A percentile compares a stretch with the other conserved stretches of the same genome.
These are phyloP conservation scores for Picea abies DNA, from an alignment of 83 land plant species.

Conservation along the genomic window DNA sequence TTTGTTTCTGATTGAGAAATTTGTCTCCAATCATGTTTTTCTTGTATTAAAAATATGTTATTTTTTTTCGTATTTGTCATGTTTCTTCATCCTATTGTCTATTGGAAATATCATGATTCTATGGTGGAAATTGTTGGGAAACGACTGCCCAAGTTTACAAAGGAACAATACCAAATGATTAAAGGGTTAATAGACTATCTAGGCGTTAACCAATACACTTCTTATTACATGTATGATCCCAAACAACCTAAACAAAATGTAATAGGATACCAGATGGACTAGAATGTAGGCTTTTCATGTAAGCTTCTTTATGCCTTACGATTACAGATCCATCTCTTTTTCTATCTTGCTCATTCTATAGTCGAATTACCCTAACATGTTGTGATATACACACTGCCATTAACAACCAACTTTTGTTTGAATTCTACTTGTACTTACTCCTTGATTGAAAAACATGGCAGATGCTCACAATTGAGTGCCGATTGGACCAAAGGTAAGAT, in stretches of 20 bases:
- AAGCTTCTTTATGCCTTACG: slow-evolving; percentile 7
- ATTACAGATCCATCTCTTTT: not conserved
- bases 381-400: not conserved
- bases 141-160: slow-evolving; percentile 42
- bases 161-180: slow-evolving; percentile 49
- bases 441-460: not conserved
- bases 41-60: not conserved
- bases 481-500: no score
- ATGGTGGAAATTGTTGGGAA: slow-evolving; percentile 41
- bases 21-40: not conserved
- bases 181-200: slow-evolving; percentile 77
- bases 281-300: slow-evolving; percentile 58
- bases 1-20: not conserved
- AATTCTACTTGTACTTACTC: not conserved
- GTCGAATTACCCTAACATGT: not conserved
- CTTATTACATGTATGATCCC: slow-evolving; percentile 60
- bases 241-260: slow-evolving; percentile 19
- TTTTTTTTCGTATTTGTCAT: not conserved
- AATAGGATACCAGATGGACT: slow-evolving; percentile 45
- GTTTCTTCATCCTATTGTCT: slow-evolving; percentile 37
- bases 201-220: slow-evolving; percentile 87
- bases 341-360: not conserved
- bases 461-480: no score
- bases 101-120: slow-evolving; percentile 42
- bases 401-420: not conserved